Conservation (phyloP, 2,329 filamentous ascomycete species). For the Lanzia echinophila region DNA sequence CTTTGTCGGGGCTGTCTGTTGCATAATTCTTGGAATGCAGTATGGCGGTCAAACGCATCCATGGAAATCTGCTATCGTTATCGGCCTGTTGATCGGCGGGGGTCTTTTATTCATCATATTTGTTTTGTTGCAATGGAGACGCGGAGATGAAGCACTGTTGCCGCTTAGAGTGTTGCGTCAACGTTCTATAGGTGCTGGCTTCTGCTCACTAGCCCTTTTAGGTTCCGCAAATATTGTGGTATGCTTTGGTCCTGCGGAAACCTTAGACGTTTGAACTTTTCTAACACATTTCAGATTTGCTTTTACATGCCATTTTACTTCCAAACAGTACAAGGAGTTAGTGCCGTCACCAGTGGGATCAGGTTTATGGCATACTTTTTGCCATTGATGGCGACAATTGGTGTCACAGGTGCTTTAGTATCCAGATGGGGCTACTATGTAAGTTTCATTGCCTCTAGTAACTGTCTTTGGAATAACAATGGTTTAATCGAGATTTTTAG, state of each 20-base stretch:
- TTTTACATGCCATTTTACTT: background rate
- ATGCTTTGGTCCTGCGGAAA: background rate
- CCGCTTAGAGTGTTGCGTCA: background rate
- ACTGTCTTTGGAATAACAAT: background rate
- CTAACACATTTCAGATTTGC: background rate
- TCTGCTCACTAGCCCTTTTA: too few species aligned
- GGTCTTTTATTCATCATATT: background rate
- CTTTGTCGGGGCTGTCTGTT: conserved; percentile 26
- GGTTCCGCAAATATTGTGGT: background rate
- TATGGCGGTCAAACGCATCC: conserved; percentile 29
- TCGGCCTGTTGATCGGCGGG: conserved; percentile 15
- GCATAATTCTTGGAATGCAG: conserved; percentile 31
- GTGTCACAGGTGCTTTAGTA: background rate
- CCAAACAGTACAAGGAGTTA: background rate
- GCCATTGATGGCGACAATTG: background rate
- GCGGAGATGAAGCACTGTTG: background rate
- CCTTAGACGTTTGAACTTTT: background rate
- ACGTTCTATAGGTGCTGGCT: too few species aligned
- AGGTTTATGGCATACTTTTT: too few species aligned
- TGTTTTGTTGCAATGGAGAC: background rate
- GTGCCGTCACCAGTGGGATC: too few species aligned
- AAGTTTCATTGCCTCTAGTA: background rate
- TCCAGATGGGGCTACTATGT: background rate
- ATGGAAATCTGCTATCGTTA: conserved; percentile 26
- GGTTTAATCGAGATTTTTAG: too few species aligned